Evolutionary conservation across 2,329 filamentous ascomycete species (phyloP), one percentile per base, ranked within the genome.

Genomic region (Aspergillus transmontanensis): DNA sequence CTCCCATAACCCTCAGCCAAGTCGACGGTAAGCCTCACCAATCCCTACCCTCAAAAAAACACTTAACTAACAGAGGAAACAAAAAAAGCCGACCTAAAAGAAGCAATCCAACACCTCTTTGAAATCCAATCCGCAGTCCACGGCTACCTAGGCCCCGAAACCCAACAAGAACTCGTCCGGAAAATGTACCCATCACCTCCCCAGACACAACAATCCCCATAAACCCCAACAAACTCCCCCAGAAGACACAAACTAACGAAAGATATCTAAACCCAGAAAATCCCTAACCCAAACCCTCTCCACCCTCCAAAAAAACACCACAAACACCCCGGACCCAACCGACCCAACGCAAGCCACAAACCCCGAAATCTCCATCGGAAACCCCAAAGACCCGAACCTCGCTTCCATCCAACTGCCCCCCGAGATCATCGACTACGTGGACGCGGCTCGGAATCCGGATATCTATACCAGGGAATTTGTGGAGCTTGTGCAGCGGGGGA

Each of bases 401-500:
- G 30, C 9, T 2, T 21, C 14, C 0, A 81, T 87, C 62, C 79
- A 83, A 55, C 82, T 89, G 1, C 87, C 87, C 0, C 82, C 85
- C 5, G 87, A 89, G 68, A 85, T 89, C 36, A 84, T 88, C 66
- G 81, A 83, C 60, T 90, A 89, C 72, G 86, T 90, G 39, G 86
- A 89, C 69, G 80, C 83, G 23, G 83, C 85, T 21, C 84, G 87
- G 26, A 90, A 90, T 70, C 87, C 87, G 9, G 87, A 89, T 69
- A 89, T 89, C 68, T 89, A 88, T 75, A 89, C 86, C 10, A 82
- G 87, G 53, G 86, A 89, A 68, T 88, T 89, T 66, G 85, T 89
- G 51, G 87, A 90, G 75, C 79, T 86, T 32, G 85, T 87, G 10
- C 87, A 89, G 77, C 81, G 83, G 64, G 83, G 84, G 56, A 90